phyloP scores from a whole-genome alignment of 2,329 filamentous ascomycete genomes.

The Fonsecaea pugnacius region DNA sequence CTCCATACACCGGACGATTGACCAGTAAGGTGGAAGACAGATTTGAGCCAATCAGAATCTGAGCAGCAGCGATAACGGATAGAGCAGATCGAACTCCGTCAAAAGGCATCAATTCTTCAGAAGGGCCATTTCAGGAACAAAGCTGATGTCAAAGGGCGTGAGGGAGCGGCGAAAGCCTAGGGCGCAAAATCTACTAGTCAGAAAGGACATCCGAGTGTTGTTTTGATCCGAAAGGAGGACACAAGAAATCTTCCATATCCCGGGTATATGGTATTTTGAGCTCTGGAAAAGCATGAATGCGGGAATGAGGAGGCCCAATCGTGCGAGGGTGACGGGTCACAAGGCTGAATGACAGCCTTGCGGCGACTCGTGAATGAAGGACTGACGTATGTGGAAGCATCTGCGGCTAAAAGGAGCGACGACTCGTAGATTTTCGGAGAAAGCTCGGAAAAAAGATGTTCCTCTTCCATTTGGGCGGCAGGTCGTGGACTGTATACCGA shows the following conservation, averaged over 20 bases:
- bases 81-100: background rate
- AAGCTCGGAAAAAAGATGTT: slow-evolving; percentile 13
- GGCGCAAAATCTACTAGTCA: background rate
- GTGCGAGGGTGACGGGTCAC: background rate
- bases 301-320: background rate
- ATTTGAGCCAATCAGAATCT: background rate
- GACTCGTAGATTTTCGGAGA: background rate
- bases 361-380: background rate
- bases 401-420: background rate
- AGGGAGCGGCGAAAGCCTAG: background rate
- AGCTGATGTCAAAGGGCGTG: background rate
- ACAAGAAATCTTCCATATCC: background rate
- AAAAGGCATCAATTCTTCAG: background rate
- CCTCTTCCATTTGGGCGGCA: background rate
- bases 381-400: background rate
- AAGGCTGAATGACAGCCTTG: background rate
- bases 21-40: background rate
- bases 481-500: too few relatives aligned
- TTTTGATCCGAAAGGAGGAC: background rate
- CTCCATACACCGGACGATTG: background rate
- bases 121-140: background rate
- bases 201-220: background rate
- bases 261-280: background rate
- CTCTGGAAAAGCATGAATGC: background rate
- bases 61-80: background rate